Percentiles rank a stretch among this genome's conserved stretches.
Conservation (phyloP, 83 land plant genomes). For the Picea abies region DNA sequence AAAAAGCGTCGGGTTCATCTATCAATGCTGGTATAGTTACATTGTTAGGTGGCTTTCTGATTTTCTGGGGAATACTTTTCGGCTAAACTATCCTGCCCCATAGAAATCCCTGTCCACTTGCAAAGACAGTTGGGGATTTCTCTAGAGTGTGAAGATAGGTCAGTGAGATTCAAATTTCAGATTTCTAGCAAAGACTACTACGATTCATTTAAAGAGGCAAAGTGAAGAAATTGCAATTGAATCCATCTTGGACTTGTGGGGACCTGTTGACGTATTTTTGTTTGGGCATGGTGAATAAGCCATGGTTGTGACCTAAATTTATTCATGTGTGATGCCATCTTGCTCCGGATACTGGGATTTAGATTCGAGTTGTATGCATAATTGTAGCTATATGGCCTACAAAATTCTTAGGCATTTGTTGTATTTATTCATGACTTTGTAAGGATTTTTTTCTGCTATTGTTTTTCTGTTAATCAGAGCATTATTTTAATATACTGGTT, state of each 20-base stretch:
- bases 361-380: background rate
- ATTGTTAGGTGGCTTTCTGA: background rate
- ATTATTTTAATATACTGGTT: background rate
- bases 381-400: constrained; percentile 11
- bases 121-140: background rate
- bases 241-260: background rate
- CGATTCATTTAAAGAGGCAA: background rate
- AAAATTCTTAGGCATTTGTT: constrained; percentile 5
- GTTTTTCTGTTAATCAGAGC: constrained; percentile 1
- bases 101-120: background rate
- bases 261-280: constrained; percentile 1
- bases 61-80: background rate
- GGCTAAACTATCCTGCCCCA: background rate
- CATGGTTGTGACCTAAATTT: constrained; percentile 14
- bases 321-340: background rate
- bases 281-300: constrained; percentile 3
- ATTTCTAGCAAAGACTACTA: constrained; percentile 8
- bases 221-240: background rate
- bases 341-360: background rate
- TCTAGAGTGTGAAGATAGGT: background rate
- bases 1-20: constrained; percentile 3
- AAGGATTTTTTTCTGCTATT: constrained; percentile 6
- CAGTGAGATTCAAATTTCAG: background rate
- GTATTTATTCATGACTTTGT: constrained; percentile 6
- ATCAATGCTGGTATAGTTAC: background rate